phyloP scores from a whole-genome alignment of 176 grass and related monocot genomes.

The Oryza brachyantha region DNA sequence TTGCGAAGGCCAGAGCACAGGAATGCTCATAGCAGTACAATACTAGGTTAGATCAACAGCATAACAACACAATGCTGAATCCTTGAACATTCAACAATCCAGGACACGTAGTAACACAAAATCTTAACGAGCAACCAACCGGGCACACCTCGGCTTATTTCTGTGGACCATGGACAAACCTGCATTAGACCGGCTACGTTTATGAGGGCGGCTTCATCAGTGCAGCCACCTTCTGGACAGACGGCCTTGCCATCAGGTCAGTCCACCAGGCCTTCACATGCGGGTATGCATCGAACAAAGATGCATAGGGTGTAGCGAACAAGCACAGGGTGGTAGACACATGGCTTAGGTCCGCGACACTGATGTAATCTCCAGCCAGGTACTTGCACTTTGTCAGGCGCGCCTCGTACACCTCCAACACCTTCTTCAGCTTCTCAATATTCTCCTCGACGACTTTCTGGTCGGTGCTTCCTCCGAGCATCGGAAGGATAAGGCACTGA shows the following conservation, averaged over 20 bases:
- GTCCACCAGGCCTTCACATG: slow-evolving; percentile 74
- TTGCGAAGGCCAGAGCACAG: slow-evolving; percentile 19
- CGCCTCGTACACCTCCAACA: slow-evolving; percentile 58
- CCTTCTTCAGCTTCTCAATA: slow-evolving; percentile 52
- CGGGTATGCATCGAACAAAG: slow-evolving; percentile 38
- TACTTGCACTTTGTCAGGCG: slow-evolving; percentile 46
- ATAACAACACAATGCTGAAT: not conserved
- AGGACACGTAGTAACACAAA: not conserved
- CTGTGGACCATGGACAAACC: not conserved
- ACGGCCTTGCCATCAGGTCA: slow-evolving; percentile 39
- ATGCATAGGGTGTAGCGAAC: slow-evolving; percentile 34
- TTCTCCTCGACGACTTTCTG: slow-evolving; percentile 37
- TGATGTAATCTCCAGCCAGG: slow-evolving; percentile 69
- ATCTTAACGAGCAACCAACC: slow-evolving; percentile 8
- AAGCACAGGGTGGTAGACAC: slow-evolving; percentile 35
- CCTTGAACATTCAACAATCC: slow-evolving; percentile 11
- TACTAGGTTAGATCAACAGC: not conserved
- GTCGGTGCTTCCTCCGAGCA: slow-evolving; percentile 43
- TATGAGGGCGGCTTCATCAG: slow-evolving; percentile 42
- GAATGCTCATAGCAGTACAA: slow-evolving; percentile 33
- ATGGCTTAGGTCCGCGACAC: slow-evolving; percentile 59
- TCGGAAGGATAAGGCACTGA: slow-evolving; percentile 28
- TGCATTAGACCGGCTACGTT: not conserved
- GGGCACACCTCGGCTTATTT: slow-evolving; percentile 31
- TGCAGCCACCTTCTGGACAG: slow-evolving; percentile 41